phyloP scores from a whole-genome alignment of 129 eudicot genomes.

The Flaveria bidentis region DNA sequence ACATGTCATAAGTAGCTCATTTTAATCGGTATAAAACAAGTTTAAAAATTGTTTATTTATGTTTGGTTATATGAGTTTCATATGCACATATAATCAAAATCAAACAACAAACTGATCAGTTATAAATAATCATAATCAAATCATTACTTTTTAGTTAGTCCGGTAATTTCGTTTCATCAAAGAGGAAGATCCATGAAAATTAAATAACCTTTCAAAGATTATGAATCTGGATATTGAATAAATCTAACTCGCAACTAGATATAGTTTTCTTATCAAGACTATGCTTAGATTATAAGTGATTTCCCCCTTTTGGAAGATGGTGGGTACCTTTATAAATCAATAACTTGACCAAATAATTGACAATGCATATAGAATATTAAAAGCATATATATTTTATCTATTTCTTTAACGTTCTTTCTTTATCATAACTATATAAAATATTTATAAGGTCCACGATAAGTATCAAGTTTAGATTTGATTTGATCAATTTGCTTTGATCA shows the following conservation, averaged over 20 bases:
- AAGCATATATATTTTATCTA: no score
- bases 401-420: neutral
- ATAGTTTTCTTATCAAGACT: neutral
- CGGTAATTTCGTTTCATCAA: no score
- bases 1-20: no score
- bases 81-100: no score
- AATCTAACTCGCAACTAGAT: neutral
- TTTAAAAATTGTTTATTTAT: no score
- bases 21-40: no score
- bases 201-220: neutral
- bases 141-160: no score
- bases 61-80: no score
- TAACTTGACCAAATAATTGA: constrained; percentile 24
- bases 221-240: neutral
- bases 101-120: no score
- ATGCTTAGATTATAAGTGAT: constrained; percentile 27
- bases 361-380: neutral
- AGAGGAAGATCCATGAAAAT: neutral
- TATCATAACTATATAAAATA: neutral
- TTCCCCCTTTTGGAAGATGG: constrained; percentile 19
- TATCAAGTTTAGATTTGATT: constrained; percentile 6
- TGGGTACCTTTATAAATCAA: constrained; percentile 24
- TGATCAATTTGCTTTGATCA: neutral
- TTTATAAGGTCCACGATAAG: neutral
- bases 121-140: no score